Percentiles rank a stretch among this genome's conserved stretches.
Conservation (phyloP, 768 basidiomycete species). For the Coprinellus micaceus region DNA sequence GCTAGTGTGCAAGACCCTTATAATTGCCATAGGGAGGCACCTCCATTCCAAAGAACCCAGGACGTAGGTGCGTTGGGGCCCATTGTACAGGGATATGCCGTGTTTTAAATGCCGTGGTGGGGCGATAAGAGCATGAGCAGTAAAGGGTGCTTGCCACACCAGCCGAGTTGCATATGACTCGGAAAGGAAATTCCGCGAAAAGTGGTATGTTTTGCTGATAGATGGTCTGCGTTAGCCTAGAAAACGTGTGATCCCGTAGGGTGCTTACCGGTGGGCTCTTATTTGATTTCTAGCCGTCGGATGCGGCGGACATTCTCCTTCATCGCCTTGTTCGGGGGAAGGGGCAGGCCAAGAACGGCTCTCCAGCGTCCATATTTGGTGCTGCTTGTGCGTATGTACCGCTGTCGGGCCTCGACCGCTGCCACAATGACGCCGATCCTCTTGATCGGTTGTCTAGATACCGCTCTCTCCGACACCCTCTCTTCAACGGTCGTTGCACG, state of each 20-base stretch:
- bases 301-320: too few relatives aligned
- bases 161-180: not conserved
- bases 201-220: not conserved
- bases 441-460: not conserved
- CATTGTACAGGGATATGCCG: too few relatives aligned
- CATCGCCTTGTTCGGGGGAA: not conserved
- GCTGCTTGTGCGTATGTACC: not conserved
- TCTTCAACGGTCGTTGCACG: too few relatives aligned
- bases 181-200: not conserved
- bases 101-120: not conserved
- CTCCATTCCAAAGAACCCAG: too few relatives aligned
- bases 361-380: not conserved
- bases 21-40: too few relatives aligned
- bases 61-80: too few relatives aligned
- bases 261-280: too few relatives aligned
- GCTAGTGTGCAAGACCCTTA: too few relatives aligned
- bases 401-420: too few relatives aligned
- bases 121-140: not conserved
- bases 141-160: too few relatives aligned
- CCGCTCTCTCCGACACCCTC: not conserved
- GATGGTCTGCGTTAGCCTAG: not conserved
- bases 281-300: too few relatives aligned
- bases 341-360: not conserved
- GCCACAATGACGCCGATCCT: not conserved
- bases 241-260: not conserved